Base-by-base conservation (phyloP, 1,284 basidiomycete genomes). In the Ganoderma sinense region DNA sequence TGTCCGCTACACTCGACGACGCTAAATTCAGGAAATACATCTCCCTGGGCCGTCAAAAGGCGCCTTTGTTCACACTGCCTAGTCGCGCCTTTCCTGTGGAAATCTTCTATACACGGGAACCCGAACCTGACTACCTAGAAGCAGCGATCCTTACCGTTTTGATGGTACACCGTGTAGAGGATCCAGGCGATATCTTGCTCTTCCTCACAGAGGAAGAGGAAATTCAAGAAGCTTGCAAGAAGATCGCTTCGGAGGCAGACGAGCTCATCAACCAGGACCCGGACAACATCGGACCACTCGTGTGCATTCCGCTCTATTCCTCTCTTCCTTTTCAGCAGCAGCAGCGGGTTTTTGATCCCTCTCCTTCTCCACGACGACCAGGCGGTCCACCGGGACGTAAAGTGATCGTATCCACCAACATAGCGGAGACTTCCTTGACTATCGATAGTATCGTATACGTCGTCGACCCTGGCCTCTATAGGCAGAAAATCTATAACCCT, bases 401-500 rank as follows among this genome's bases (percentile, higher is more conserved):
- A 82, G 90, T 99, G 39, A 95, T 99, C 62, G 86, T 99, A 0
- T 96, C 96, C 16, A 99, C 98, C 41, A 99, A 99, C 82, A 97
- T 99, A 72, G 98, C 98, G 11, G 97, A 99, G 83, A 99, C 98
- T 0, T 98, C 96, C 13, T 84, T 99, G 43, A 99, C 97, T 1
- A 99, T 99, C 71, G 97, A 99, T 76, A 98, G 97, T 33, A 99
- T 99, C 78, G 97, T 99, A 16, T 99, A 99, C 78, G 97, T 99
- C 69, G 96, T 99, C 58, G 97, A 99, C 80, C 97, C 97, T 0
- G 97, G 97, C 0, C 97, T 98, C 85, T 96, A 94, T 13, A 97
- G 98, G 83, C 95, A 98, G 83, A 99, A 97, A 80, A 95, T 98
- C 64, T 98, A 98, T 85, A 98, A 98, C 80, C 97, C 97, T 0